These are phyloP conservation scores for Aciculosporium take DNA, from an alignment of 2,329 filamentous ascomycete genomes.

Conservation along the genomic window DNA sequence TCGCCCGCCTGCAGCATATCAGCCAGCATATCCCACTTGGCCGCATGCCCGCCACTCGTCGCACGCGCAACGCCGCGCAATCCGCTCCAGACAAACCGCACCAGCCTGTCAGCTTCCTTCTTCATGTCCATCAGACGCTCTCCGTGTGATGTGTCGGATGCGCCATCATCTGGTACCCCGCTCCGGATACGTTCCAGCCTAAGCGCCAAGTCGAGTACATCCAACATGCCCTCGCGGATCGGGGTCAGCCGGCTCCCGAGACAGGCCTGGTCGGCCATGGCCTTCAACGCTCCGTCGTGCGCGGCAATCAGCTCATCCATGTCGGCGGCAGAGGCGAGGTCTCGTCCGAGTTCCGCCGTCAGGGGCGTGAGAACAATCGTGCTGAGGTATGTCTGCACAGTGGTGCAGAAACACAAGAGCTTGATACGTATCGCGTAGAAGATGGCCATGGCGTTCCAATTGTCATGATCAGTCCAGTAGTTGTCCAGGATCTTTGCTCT, in stretches of 20 bases:
- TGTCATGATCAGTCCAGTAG: conserved; percentile 21
- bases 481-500: conserved; percentile 32
- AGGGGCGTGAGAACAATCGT: conserved; percentile 55
- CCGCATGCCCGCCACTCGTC: conserved; percentile 43
- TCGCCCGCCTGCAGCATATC: conserved; percentile 55
- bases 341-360: conserved; percentile 37
- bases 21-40: conserved; percentile 67
- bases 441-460: conserved; percentile 28
- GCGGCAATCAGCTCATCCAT: conserved; percentile 68
- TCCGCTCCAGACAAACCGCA: conserved; percentile 59
- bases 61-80: conserved; percentile 62
- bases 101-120: conserved; percentile 46
- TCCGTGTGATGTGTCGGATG: conserved; percentile 27
- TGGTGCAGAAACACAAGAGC: conserved; percentile 65
- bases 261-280: conserved; percentile 53
- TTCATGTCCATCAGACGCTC: conserved; percentile 42
- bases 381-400: conserved; percentile 61
- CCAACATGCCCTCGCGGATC: conserved; percentile 59
- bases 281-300: conserved; percentile 49
- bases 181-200: conserved; percentile 48
- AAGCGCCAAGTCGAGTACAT: conserved; percentile 61
- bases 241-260: conserved; percentile 53
- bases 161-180: conserved; percentile 8
- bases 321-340: conserved; percentile 49
- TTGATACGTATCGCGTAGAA: conserved; percentile 52